phyloP scores from a whole-genome alignment of 768 basidiomycete species.

The Boletus rex-veris region DNA sequence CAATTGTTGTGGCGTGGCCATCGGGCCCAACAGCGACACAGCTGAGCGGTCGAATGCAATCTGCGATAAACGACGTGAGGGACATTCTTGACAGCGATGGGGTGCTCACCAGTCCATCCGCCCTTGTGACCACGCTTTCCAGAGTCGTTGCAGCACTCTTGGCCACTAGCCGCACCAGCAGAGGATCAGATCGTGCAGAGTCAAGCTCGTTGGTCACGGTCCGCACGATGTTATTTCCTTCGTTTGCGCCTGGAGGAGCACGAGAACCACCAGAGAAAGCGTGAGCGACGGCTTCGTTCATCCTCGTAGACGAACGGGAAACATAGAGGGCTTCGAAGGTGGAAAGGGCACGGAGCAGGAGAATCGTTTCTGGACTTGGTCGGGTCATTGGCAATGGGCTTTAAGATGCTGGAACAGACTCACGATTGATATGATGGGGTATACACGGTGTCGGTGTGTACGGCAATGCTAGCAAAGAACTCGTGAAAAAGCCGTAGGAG shows the following conservation, averaged over 20 bases:
- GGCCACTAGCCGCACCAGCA: constrained; percentile 77
- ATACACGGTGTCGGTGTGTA: constrained; percentile 94
- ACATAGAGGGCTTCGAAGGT: constrained; percentile 88
- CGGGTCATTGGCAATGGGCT: not conserved
- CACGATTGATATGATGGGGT: constrained; percentile 82
- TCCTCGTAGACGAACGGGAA: constrained; percentile 72
- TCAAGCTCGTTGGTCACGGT: constrained; percentile 80
- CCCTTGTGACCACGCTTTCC: constrained; percentile 60
- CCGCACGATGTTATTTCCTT: constrained; percentile 76
- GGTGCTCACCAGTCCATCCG: constrained; percentile 64
- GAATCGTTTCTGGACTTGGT: constrained; percentile 83
- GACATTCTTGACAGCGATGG: not conserved
- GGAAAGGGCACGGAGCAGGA: constrained; percentile 79
- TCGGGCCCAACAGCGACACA: constrained; percentile 67
- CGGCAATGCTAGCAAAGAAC: constrained; percentile 92
- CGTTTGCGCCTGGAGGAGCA: constrained; percentile 65
- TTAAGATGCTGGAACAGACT: constrained; percentile 9
- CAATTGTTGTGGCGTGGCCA: constrained; percentile 74
- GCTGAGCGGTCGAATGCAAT: constrained; percentile 70
- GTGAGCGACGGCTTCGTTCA: constrained; percentile 78
- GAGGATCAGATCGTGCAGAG: constrained; percentile 58
- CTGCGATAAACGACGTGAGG: constrained; percentile 35
- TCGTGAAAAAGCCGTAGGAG: constrained; percentile 91
- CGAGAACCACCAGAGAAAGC: constrained; percentile 72
- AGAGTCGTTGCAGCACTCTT: constrained; percentile 66